A percentile compares a stretch with the other conserved stretches of the same genome.
These are phyloP conservation scores for Boletales sp. DNA, from an alignment of 768 basidiomycete genomes.

Conservation along the genomic window DNA sequence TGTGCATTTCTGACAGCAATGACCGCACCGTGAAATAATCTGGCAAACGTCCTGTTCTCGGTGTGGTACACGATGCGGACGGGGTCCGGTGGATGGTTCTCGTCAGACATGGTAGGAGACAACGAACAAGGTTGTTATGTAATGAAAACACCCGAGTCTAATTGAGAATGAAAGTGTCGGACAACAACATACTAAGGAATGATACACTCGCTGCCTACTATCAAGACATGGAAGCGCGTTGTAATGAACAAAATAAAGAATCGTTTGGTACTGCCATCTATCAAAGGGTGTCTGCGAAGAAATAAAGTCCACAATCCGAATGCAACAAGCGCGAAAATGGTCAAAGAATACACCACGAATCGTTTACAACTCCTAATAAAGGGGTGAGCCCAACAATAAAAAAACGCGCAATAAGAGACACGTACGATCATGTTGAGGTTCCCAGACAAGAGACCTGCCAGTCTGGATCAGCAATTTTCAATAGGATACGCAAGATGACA, in stretches of 20 bases:
- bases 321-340: conserved; percentile 9
- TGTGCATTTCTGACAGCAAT: no score
- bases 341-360: conserved; percentile 1
- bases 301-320: conserved; percentile 17
- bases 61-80: conserved; percentile 38
- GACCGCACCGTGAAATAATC: conserved; percentile 39
- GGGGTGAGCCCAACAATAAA: background rate
- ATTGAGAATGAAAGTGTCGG: no score
- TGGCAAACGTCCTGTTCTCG: conserved; percentile 34
- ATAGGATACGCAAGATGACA: conserved; percentile 11
- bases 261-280: conserved; percentile 4
- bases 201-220: background rate
- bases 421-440: conserved; percentile 70
- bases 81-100: background rate
- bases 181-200: no score
- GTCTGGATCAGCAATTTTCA: conserved; percentile 11
- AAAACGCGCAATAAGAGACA: conserved; percentile 5
- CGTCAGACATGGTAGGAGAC: conserved; percentile 7
- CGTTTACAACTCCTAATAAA: conserved; percentile 29
- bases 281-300: background rate
- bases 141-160: background rate
- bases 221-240: background rate
- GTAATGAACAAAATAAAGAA: background rate
- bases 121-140: conserved; percentile 1
- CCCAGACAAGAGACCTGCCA: conserved; percentile 62